phyloP scores from a whole-genome alignment of 306 rosid genomes.

The Medicago truncatula region DNA sequence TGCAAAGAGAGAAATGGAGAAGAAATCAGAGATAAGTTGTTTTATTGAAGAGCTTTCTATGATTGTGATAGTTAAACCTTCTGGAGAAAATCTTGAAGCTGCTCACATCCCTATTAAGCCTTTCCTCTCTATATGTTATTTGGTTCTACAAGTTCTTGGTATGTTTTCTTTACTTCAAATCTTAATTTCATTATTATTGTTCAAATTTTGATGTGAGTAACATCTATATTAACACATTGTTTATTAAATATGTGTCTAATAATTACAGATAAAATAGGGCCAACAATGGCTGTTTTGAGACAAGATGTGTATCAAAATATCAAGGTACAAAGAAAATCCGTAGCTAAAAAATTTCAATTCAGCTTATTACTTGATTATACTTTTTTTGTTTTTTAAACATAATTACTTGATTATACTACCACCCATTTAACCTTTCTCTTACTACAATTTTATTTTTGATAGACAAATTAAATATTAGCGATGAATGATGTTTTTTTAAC shows the following conservation, averaged over 20 bases:
- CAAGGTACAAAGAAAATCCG: conserved; percentile 45
- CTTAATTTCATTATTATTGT: background rate
- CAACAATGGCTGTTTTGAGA: conserved; percentile 86
- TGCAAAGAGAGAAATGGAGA: conserved; percentile 55
- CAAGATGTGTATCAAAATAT: conserved; percentile 83
- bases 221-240: conserved; percentile 25
- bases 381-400: too few relatives aligned
- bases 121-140: conserved; percentile 68
- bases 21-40: conserved; percentile 60
- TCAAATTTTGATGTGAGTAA: conserved; percentile 19
- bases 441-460: too few relatives aligned
- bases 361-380: background rate
- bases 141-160: conserved; percentile 90
- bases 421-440: too few relatives aligned
- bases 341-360: background rate
- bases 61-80: conserved; percentile 47
- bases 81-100: conserved; percentile 42
- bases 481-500: too few relatives aligned
- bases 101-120: conserved; percentile 68
- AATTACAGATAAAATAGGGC: conserved; percentile 80
- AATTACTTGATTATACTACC: background rate
- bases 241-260: conserved; percentile 25
- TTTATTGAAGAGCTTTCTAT: conserved; percentile 69
- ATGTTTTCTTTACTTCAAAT: conserved; percentile 1
- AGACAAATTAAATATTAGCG: too few relatives aligned